These are phyloP conservation scores for Fraxinus angustifolia DNA, from an alignment of 305 asterid genomes.

Conservation along the genomic window DNA sequence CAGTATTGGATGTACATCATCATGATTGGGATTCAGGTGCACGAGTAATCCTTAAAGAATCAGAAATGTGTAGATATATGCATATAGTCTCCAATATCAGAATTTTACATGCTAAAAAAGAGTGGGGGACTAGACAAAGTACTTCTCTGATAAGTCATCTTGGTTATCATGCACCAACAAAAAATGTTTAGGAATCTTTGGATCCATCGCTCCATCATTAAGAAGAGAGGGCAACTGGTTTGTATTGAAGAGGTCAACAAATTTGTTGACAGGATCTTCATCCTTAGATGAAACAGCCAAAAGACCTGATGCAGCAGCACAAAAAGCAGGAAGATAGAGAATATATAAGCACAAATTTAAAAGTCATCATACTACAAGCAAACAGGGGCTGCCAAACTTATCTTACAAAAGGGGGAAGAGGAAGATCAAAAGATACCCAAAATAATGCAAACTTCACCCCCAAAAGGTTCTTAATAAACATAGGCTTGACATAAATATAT, in stretches of 20 bases:
- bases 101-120: conserved; percentile 16
- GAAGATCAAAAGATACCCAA: not conserved
- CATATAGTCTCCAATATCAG: not conserved
- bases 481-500: not conserved
- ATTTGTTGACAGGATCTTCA: conserved; percentile 70
- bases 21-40: not conserved
- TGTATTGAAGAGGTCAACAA: conserved; percentile 77
- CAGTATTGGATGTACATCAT: not conserved
- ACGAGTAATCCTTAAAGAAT: not conserved
- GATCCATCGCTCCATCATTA: conserved; percentile 93
- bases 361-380: not conserved
- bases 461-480: conserved; percentile 12
- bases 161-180: conserved; percentile 79
- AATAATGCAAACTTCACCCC: conserved; percentile 13
- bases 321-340: conserved; percentile 24
- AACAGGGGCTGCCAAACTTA: conserved; percentile 20
- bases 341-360: conserved; percentile 15
- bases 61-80: not conserved
- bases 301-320: conserved; percentile 54
- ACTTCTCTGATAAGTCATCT: conserved; percentile 69
- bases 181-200: conserved; percentile 84
- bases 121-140: conserved; percentile 20
- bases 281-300: conserved; percentile 90
- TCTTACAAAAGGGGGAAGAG: conserved; percentile 21
- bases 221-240: conserved; percentile 80